Evolutionary conservation across 208 protist genomes (phyloP).

Genomic region (Crithidia bombi): DNA sequence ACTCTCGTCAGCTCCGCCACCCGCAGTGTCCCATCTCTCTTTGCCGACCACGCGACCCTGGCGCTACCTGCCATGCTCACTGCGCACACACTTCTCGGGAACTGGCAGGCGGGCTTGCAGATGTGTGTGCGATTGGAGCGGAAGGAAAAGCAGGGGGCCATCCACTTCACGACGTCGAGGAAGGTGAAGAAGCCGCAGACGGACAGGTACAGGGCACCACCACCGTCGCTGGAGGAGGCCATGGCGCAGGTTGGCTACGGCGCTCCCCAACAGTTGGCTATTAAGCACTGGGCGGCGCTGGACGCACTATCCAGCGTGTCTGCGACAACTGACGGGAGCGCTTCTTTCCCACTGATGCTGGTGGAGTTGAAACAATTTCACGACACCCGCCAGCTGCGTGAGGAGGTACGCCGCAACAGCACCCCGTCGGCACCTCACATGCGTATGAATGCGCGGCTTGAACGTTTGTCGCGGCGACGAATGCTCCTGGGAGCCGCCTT

Average conservation of each 20-base stretch:
- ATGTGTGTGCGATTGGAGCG: conserved; percentile 32
- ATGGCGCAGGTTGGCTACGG: conserved; percentile 40
- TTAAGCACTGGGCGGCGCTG: conserved; percentile 23
- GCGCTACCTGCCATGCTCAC: conserved; percentile 23
- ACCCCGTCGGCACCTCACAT: background rate
- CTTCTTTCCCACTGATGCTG: conserved; percentile 17
- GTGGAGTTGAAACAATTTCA: conserved; percentile 15
- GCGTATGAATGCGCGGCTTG: conserved; percentile 1
- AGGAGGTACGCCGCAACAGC: conserved; percentile 14
- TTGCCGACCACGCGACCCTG: conserved; percentile 8
- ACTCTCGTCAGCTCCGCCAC: conserved; percentile 1
- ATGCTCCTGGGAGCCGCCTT: conserved; percentile 66
- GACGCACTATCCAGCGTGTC: background rate
- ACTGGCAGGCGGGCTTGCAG: conserved; percentile 35
- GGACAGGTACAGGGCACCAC: conserved; percentile 8
- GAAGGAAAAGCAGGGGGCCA: conserved; percentile 9
- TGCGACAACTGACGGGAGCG: background rate
- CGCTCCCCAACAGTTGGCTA: conserved; percentile 8
- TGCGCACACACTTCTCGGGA: conserved; percentile 34
- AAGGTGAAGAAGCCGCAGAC: background rate
- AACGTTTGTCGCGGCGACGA: conserved; percentile 21
- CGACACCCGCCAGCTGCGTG: conserved; percentile 27
- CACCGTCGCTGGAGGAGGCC: conserved; percentile 25
- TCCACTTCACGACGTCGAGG: background rate
- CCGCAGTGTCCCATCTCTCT: conserved; percentile 18